Base-by-base conservation (phyloP, 805 yeast genomes). In the Lipomyces yamadae region DNA sequence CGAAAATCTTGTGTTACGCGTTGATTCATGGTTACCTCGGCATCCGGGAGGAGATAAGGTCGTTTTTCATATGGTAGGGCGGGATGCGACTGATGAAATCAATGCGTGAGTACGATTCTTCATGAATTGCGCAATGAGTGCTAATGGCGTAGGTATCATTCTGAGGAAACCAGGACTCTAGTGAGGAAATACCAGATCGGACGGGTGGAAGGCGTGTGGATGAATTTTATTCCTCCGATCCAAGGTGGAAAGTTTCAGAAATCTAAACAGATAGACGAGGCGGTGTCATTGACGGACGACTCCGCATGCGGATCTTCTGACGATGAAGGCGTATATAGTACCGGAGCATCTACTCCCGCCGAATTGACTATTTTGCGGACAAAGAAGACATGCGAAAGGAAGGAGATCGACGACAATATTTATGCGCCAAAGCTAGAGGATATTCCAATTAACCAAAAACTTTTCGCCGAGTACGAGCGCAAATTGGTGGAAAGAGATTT, bases 41-140 rank as follows among this genome's bases (percentile, higher is more conserved):
- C 97, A 92, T 76, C 97, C 97, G 0, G 97, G 97, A 15, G 97
- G 97, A 4, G 93, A 88, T 66, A 89, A 86, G 74, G 93, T 96
- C 1, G 87, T 92, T 5, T 81, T 81, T 72, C 97, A 92, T 77
- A 82, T 92, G 88, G 85, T 92, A 2, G 97, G 97, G 1, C 79
- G 94, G 64, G 97, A 92, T 77, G 96, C 97, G 29, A 88, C 95
- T 0, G 96, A 91, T 75, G 97, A 92, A 76, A 91, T 92, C 90
- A 84, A 87, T 62, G 92, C 93, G 7, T 58, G 34, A 24, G 63
- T 56, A 29, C 39, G 1, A 7, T 39, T 58, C 30, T 42, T 45
- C 8, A 39, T 7, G 5, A 30, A 32, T 54, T 30, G 53, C n/a
- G 39, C 30, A 3, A 8, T 11, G 11, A 30, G 24, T 39, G 30